Evolutionary conservation across 179 eudicot genomes (phyloP).

Genomic region (Amaranthus tricolor): DNA sequence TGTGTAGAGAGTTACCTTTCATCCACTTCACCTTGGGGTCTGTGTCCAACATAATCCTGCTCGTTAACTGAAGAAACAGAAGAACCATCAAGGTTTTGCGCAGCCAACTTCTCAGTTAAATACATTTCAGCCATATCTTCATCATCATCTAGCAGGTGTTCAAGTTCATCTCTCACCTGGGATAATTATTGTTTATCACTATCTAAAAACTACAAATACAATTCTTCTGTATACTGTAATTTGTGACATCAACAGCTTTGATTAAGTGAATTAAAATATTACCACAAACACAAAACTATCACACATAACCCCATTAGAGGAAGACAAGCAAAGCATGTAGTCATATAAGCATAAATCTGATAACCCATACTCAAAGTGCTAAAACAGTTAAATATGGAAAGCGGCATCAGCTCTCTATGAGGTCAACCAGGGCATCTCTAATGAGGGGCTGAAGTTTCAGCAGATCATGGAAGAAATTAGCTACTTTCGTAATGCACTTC

Average conservation of each 20-base stretch:
- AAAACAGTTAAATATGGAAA: not conserved
- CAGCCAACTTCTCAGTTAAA: constrained; percentile 74
- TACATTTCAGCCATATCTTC: constrained; percentile 99
- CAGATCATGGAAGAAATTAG: not conserved
- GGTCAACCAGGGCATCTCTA: not conserved
- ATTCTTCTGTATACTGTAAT: not conserved
- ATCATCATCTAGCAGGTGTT: constrained; percentile 89
- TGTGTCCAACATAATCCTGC: constrained; percentile 55
- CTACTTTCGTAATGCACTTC: not conserved
- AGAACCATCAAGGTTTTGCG: constrained; percentile 67
- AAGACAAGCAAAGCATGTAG: not conserved
- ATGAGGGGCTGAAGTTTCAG: not conserved
- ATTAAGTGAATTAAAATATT: constrained; percentile 1
- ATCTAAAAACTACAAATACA: constrained; percentile 3
- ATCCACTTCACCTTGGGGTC: constrained; percentile 49
- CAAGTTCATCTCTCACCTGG: constrained; percentile 97
- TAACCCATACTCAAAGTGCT: not conserved
- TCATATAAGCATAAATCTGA: not conserved
- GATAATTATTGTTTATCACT: constrained; percentile 11
- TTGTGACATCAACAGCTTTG: not conserved
- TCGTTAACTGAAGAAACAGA: constrained; percentile 59
- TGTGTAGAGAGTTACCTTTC: constrained; percentile 42
- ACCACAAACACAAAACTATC: constrained; percentile 2
- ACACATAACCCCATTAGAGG: not conserved
- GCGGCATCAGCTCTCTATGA: not conserved